Percentiles rank a stretch among this genome's conserved stretches.
These are phyloP conservation scores for Aspergillus oerlinghausenensis DNA, from an alignment of 2,329 filamentous ascomycete genomes.

Conservation along the genomic window DNA sequence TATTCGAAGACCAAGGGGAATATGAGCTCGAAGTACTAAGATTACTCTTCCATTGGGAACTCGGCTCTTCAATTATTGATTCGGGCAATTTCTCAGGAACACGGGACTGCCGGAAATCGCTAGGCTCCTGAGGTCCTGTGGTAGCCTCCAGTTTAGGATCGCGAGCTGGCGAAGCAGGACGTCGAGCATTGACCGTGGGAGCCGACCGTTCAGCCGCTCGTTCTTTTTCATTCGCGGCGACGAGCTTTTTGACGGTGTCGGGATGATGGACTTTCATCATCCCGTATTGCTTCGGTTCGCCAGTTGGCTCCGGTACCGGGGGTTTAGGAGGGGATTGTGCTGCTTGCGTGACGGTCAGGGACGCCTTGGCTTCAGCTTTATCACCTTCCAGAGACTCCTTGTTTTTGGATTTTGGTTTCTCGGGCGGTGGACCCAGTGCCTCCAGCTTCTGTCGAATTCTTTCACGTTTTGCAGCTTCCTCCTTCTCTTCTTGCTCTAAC, in stretches of 20 bases:
- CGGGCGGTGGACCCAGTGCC: slow-evolving; percentile 45
- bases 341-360: slow-evolving; percentile 25
- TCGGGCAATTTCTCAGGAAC: slow-evolving; percentile 20
- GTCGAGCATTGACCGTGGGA: slow-evolving; percentile 21
- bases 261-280: slow-evolving; percentile 60
- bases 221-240: slow-evolving; percentile 34
- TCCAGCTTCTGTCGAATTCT: slow-evolving; percentile 55
- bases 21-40: slow-evolving; percentile 35
- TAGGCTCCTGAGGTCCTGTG: slow-evolving; percentile 28
- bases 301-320: slow-evolving; percentile 53
- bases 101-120: slow-evolving; percentile 17
- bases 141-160: slow-evolving; percentile 24
- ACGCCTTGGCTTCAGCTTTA: slow-evolving; percentile 18
- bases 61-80: slow-evolving; percentile 29
- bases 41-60: slow-evolving; percentile 34
- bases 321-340: slow-evolving; percentile 54
- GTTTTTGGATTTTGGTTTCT: slow-evolving; percentile 28
- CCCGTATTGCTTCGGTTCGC: slow-evolving; percentile 56
- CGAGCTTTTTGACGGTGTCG: slow-evolving; percentile 47
- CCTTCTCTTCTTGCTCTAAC: slow-evolving; percentile 51
- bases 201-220: slow-evolving; percentile 30
- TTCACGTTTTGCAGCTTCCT: slow-evolving; percentile 55
- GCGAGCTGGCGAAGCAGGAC: slow-evolving; percentile 27
- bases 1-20: slow-evolving; percentile 33
- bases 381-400: slow-evolving; percentile 25